Conservation (phyloP, 331 rosid species). For the Quercus phellos region DNA sequence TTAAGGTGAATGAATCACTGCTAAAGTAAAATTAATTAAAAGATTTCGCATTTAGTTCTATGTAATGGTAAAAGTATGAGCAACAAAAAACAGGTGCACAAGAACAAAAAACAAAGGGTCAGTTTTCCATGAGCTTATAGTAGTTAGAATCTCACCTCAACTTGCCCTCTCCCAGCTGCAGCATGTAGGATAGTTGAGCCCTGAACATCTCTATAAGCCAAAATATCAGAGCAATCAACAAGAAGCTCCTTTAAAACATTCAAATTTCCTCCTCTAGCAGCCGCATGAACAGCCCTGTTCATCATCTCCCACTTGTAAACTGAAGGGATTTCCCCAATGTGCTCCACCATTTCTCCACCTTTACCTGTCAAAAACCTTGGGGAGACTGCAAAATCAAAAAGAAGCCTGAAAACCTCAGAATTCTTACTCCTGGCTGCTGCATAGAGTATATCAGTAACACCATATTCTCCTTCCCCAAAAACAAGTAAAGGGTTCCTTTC, state of each 20-base stretch:
- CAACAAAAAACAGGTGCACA: not conserved
- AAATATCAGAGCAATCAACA: constrained; percentile 55
- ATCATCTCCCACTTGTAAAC: constrained; percentile 83
- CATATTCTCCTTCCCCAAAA: constrained; percentile 97
- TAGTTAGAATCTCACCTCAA: constrained; percentile 57
- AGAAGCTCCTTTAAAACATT: constrained; percentile 70
- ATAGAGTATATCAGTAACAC: constrained; percentile 82
- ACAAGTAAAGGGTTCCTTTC: constrained; percentile 79
- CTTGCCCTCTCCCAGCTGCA: constrained; percentile 90
- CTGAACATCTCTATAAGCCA: constrained; percentile 71
- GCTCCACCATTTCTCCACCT: constrained; percentile 56
- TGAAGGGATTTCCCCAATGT: constrained; percentile 58
- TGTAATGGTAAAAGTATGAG: not conserved
- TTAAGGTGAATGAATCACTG: not conserved
- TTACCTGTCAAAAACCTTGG: constrained; percentile 58
- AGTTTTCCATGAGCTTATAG: not conserved
- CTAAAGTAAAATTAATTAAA: not conserved
- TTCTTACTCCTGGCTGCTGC: constrained; percentile 91
- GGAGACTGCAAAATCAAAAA: constrained; percentile 70
- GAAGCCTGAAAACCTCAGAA: constrained; percentile 65
- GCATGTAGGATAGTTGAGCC: constrained; percentile 88
- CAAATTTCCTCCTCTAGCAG: constrained; percentile 89
- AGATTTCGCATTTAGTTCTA: not conserved
- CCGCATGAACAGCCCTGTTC: constrained; percentile 88
- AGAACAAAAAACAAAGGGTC: not conserved